A percentile compares a stretch with the other conserved stretches of the same genome.
Evolutionary conservation across 1,284 basidiomycete genomes (phyloP).

Genomic region (Xerocomus minutiporus): DNA sequence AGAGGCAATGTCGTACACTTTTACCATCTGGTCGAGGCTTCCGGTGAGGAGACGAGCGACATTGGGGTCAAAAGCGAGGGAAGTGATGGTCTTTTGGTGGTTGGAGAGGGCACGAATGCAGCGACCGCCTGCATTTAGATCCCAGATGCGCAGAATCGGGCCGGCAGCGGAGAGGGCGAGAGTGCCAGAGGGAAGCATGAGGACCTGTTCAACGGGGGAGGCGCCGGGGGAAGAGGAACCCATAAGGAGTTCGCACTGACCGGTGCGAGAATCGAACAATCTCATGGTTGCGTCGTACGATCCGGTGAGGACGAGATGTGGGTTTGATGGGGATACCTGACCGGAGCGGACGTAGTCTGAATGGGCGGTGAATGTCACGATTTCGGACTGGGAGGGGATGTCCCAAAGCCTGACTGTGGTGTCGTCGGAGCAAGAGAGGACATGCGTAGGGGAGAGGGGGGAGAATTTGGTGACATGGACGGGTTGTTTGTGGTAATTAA

Average conservation of each 20-base stretch:
- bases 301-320: conserved; percentile 84
- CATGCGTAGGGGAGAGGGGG: conserved; percentile 69
- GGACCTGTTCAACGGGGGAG: conserved; percentile 87
- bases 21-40: conserved; percentile 94
- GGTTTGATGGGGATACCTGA: conserved; percentile 78
- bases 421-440: conserved; percentile 96
- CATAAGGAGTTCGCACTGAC: conserved; percentile 82
- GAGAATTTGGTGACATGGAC: conserved; percentile 96
- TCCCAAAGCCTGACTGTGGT: conserved; percentile 94
- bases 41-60: conserved; percentile 83
- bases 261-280: conserved; percentile 84
- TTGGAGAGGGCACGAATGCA: conserved; percentile 89
- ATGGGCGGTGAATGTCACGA: conserved; percentile 80
- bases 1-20: conserved; percentile 93
- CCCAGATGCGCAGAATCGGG: conserved; percentile 93
- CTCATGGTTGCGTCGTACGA: conserved; percentile 93
- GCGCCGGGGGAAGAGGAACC: conserved; percentile 45
- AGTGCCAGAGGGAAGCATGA: conserved; percentile 91
- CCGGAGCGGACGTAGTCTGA: conserved; percentile 96
- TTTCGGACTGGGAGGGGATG: conserved; percentile 81
- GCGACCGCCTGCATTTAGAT: conserved; percentile 87
- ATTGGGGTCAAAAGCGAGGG: conserved; percentile 75
- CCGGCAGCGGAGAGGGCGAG: conserved; percentile 85
- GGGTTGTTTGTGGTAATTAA: conserved; percentile 91
- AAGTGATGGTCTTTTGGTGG: conserved; percentile 97